These are phyloP conservation scores for Trypanosoma melophagium DNA, from an alignment of 208 protist species.

Conservation along the genomic window DNA sequence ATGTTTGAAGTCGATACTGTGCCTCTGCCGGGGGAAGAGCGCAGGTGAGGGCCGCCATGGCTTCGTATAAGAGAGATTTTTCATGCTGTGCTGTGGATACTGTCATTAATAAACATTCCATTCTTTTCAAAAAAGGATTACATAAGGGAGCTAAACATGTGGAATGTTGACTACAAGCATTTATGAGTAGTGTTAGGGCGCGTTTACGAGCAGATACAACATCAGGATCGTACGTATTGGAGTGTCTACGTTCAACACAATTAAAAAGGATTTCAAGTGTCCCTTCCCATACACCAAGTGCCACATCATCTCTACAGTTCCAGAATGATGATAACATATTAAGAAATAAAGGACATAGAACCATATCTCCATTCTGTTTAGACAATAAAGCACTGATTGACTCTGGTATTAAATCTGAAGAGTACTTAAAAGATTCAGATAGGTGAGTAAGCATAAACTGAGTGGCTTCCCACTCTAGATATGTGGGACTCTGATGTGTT, in stretches of 20 bases:
- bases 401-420: slow-evolving; percentile 39
- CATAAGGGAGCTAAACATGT: slow-evolving; percentile 32
- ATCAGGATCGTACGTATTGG: slow-evolving; percentile 34
- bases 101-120: slow-evolving; percentile 55
- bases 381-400: slow-evolving; percentile 47
- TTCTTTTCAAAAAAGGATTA: slow-evolving; percentile 28
- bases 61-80: slow-evolving; percentile 66
- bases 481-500: slow-evolving; percentile 73
- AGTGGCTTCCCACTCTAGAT: slow-evolving; percentile 60
- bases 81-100: slow-evolving; percentile 31
- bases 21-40: slow-evolving; percentile 42
- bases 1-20: slow-evolving; percentile 44
- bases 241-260: slow-evolving; percentile 25
- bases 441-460: slow-evolving; percentile 76
- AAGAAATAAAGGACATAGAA: slow-evolving; percentile 75
- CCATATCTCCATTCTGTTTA: slow-evolving; percentile 56
- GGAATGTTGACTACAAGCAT: slow-evolving; percentile 34
- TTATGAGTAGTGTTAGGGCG: slow-evolving; percentile 44
- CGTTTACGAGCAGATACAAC: slow-evolving; percentile 36
- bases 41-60: slow-evolving; percentile 50
- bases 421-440: slow-evolving; percentile 53
- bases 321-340: slow-evolving; percentile 85
- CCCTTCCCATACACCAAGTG: slow-evolving; percentile 63
- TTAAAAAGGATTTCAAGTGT: slow-evolving; percentile 57
- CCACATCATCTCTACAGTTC: slow-evolving; percentile 42